Percentiles rank a stretch among this genome's conserved stretches.
Conservation (phyloP, 2,329 filamentous ascomycete species). For the Ophiocordyceps camponoti-floridani region DNA sequence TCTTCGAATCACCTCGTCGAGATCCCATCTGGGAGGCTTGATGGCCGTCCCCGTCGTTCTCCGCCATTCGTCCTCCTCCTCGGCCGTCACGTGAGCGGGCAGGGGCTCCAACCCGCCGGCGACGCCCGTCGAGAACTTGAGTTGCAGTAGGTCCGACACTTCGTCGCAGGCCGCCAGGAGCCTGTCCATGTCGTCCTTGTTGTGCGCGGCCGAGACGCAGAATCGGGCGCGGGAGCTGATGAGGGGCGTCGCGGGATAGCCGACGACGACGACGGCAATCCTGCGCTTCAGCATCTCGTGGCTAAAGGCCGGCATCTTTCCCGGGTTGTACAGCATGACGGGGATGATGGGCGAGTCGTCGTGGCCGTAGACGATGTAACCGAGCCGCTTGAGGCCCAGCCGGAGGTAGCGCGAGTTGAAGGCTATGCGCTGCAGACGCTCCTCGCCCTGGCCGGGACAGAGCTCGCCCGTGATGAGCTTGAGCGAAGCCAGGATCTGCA, state of each 20-base stretch:
- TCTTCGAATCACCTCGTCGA: constrained; percentile 64
- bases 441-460: constrained; percentile 78
- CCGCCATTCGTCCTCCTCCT: constrained; percentile 54
- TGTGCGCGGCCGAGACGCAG: constrained; percentile 90
- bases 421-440: constrained; percentile 84
- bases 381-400: constrained; percentile 87
- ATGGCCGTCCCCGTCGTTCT: constrained; percentile 48
- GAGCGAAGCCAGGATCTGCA: constrained; percentile 77
- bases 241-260: constrained; percentile 88
- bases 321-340: constrained; percentile 89
- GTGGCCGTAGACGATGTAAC: constrained; percentile 91
- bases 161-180: constrained; percentile 81
- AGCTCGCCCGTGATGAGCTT: constrained; percentile 81
- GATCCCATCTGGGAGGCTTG: constrained; percentile 58
- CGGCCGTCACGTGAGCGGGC: constrained; percentile 49
- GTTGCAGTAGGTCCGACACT: constrained; percentile 75
- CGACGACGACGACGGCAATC: constrained; percentile 92
- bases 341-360: constrained; percentile 97
- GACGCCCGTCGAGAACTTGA: constrained; percentile 94
- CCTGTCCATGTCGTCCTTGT: constrained; percentile 93
- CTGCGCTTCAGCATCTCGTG: constrained; percentile 97
- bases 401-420: constrained; percentile 99
- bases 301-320: constrained; percentile 95
- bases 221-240: constrained; percentile 91
- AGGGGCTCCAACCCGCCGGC: constrained; percentile 72